Conservation (phyloP, 176 grass and related monocot species). For the Oryza glaberrima region DNA sequence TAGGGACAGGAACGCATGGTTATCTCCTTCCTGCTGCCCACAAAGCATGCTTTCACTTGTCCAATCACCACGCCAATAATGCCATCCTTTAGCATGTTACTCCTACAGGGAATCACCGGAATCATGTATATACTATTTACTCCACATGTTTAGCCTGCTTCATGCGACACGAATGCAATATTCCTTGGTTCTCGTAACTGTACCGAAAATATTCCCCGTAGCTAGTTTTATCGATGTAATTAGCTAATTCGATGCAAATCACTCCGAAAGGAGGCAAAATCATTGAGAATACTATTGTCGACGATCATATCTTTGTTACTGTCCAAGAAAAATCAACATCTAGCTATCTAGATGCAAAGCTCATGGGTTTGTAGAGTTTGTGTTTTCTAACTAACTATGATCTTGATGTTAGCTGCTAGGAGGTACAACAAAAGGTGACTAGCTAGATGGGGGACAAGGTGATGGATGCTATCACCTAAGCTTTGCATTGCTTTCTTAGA, state of each 20-base stretch:
- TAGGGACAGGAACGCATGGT: slow-evolving; percentile 44
- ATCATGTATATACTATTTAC: background rate
- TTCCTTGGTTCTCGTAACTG: background rate
- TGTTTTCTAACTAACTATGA: slow-evolving; percentile 32
- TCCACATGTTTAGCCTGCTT: background rate
- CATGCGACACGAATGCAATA: background rate
- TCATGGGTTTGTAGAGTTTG: background rate
- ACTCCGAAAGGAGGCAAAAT: background rate
- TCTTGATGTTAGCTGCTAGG: slow-evolving; percentile 1
- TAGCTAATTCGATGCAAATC: background rate
- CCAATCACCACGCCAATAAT: slow-evolving; percentile 34
- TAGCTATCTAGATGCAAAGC: background rate
- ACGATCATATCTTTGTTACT: background rate
- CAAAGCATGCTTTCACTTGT: slow-evolving; percentile 25
- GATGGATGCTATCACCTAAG: slow-evolving; percentile 27
- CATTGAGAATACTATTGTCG: background rate
- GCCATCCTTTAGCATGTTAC: slow-evolving; percentile 35
- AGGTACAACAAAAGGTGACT: background rate
- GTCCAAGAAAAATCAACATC: background rate
- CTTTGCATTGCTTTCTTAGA: slow-evolving; percentile 24
- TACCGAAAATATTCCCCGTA: background rate
- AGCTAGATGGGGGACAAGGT: slow-evolving; percentile 11
- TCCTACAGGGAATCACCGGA: background rate
- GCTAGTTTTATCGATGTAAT: background rate
- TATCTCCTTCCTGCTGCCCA: slow-evolving; percentile 36